Conservation (phyloP, 2,329 filamentous ascomycete genomes). For the Amauroascus niger region DNA sequence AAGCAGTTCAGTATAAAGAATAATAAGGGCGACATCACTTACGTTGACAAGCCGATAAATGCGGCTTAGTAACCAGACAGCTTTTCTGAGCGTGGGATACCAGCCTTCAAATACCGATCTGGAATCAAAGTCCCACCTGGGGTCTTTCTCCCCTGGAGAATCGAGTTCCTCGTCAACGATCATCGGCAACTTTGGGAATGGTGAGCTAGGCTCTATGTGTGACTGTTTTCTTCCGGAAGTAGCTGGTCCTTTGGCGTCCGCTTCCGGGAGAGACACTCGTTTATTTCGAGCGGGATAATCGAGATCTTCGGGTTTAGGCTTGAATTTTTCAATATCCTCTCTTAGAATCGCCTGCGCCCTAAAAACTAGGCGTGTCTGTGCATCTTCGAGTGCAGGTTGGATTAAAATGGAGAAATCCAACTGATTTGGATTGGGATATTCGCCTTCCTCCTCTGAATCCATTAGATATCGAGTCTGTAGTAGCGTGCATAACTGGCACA, state of each 20-base stretch:
- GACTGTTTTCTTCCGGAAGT: constrained; percentile 47
- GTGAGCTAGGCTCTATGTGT: constrained; percentile 29
- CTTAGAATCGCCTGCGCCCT: constrained; percentile 53
- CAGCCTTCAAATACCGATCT: constrained; percentile 50
- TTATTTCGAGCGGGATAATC: constrained; percentile 51
- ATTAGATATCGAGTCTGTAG: constrained; percentile 58
- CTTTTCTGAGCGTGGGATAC: constrained; percentile 59
- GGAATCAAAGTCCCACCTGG: constrained; percentile 46
- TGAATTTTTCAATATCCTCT: constrained; percentile 58
- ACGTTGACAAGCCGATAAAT: constrained; percentile 62
- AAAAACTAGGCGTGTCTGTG: constrained; percentile 58
- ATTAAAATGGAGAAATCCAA: constrained; percentile 55
- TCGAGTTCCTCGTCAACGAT: constrained; percentile 46
- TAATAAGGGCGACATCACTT: constrained; percentile 14
- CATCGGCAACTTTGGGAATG: constrained; percentile 41
- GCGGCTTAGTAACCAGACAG: constrained; percentile 58
- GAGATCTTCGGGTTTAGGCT: constrained; percentile 54
- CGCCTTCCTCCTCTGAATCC: constrained; percentile 47
- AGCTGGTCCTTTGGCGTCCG: constrained; percentile 34
- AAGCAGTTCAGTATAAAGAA: constrained; percentile 6
- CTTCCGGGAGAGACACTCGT: constrained; percentile 34
- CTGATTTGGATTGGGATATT: constrained; percentile 40
- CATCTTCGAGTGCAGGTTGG: constrained; percentile 57
- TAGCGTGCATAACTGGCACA: constrained; percentile 57
- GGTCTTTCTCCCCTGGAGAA: constrained; percentile 33